Conservation (phyloP, 2,329 filamentous ascomycete species). For the Cadophora gregata region DNA sequence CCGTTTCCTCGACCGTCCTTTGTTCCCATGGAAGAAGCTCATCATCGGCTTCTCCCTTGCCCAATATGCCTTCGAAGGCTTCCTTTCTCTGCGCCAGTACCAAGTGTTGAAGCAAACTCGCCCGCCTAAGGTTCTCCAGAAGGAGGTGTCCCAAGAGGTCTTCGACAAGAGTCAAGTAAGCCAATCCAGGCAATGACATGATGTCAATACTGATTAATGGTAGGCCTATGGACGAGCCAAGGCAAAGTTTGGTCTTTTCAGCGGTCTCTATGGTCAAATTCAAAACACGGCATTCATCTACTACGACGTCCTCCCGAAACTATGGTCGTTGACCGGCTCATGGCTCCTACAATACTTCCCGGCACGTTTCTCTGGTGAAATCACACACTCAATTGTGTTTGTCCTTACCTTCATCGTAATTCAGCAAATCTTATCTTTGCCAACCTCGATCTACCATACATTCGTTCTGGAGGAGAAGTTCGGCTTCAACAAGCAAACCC, state of each 20-base stretch:
- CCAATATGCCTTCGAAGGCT: slow-evolving; percentile 88
- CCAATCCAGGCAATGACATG: slow-evolving; percentile 17
- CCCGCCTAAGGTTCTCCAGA: slow-evolving; percentile 84
- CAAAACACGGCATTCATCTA: slow-evolving; percentile 91
- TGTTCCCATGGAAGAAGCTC: slow-evolving; percentile 97
- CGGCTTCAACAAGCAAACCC: slow-evolving; percentile 98
- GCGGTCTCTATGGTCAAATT: slow-evolving; percentile 81
- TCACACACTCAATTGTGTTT: slow-evolving; percentile 91
- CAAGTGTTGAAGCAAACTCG: slow-evolving; percentile 79
- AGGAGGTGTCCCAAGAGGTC: slow-evolving; percentile 86
- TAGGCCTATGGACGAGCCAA: slow-evolving; percentile 94
- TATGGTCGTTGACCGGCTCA: slow-evolving; percentile 83
- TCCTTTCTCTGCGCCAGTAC: slow-evolving; percentile 90
- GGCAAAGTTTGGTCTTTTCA: slow-evolving; percentile 84
- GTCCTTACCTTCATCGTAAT: slow-evolving; percentile 85
- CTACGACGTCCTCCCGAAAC: slow-evolving; percentile 86
- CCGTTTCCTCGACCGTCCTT: slow-evolving; percentile 84
- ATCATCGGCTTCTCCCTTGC: slow-evolving; percentile 93
- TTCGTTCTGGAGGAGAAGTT: slow-evolving; percentile 97
- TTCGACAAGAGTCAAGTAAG: slow-evolving; percentile 89
- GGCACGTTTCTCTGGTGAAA: slow-evolving; percentile 83
- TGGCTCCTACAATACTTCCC: slow-evolving; percentile 78
- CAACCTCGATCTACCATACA: slow-evolving; percentile 86
- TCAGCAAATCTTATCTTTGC: slow-evolving; percentile 79
- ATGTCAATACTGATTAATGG: slow-evolving; percentile 27